phyloP scores from a whole-genome alignment of 495 filamentous ascomycete species.

The Daldinia grandis region DNA sequence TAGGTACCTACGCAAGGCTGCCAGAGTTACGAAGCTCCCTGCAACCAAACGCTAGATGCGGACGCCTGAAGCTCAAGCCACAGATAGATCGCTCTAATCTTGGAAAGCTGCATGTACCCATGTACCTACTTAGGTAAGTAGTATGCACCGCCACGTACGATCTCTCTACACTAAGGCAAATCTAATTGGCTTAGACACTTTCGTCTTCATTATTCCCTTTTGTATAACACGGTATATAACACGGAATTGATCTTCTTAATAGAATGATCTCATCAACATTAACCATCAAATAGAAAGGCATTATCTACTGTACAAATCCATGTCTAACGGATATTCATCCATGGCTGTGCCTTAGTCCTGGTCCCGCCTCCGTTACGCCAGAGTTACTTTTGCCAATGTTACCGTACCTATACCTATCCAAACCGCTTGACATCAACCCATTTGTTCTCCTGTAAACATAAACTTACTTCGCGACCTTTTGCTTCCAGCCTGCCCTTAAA shows the following conservation, averaged over 20 bases:
- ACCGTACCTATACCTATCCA: slow-evolving; percentile 21
- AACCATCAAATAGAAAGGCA: neutral
- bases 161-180: neutral
- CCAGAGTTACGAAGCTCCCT: slow-evolving; percentile 46
- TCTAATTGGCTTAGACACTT: neutral
- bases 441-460: slow-evolving; percentile 41
- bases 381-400: slow-evolving; percentile 1
- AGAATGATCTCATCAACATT: neutral
- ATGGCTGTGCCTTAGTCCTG: neutral
- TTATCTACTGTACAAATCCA: neutral
- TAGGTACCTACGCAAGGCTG: slow-evolving; percentile 47
- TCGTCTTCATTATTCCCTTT: neutral
- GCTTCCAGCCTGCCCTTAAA: slow-evolving; percentile 44
- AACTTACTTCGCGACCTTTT: slow-evolving; percentile 37
- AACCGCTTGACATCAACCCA: slow-evolving; percentile 36
- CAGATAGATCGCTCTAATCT: slow-evolving; percentile 16
- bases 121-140: neutral
- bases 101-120: neutral
- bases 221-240: neutral
- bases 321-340: neutral
- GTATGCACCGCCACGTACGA: slow-evolving; percentile 4
- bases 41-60: slow-evolving; percentile 9
- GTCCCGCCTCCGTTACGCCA: neutral
- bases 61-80: slow-evolving; percentile 26
- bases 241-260: neutral